Evolutionary conservation across 1,284 basidiomycete species (phyloP).

Genomic region (Meira miltonrushii): DNA sequence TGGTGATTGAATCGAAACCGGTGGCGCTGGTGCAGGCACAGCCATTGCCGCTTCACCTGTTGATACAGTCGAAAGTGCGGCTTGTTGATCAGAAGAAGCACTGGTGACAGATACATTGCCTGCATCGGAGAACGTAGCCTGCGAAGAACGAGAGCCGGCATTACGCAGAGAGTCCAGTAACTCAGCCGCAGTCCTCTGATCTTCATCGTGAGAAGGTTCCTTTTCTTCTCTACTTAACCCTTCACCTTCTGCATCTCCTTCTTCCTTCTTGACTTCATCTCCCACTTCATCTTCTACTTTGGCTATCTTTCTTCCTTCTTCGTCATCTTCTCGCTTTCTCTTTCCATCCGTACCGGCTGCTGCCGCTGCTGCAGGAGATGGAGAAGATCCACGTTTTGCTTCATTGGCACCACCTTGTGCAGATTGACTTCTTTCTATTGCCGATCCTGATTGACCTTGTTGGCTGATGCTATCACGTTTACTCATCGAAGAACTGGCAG

Average conservation of each 20-base stretch:
- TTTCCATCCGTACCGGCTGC: background rate
- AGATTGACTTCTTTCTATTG: too few relatives aligned
- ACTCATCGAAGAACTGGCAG: conserved; percentile 10
- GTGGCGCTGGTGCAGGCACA: too few relatives aligned
- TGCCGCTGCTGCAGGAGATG: background rate
- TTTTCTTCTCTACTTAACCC: background rate
- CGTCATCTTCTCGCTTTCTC: conserved; percentile 8
- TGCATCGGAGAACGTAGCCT: too few relatives aligned
- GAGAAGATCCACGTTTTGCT: background rate
- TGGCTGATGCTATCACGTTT: conserved; percentile 6
- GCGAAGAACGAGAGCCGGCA: conserved; percentile 1
- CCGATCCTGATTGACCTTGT: background rate
- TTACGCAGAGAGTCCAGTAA: conserved; percentile 6
- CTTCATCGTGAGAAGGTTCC: background rate
- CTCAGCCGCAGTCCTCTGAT: conserved; percentile 3
- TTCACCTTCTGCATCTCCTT: conserved; percentile 1
- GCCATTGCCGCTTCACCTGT: too few relatives aligned
- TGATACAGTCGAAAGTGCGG: too few relatives aligned
- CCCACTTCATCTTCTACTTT: too few relatives aligned
- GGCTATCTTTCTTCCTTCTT: background rate
- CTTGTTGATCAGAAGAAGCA: too few relatives aligned
- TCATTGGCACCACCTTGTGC: background rate
- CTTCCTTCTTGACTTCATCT: background rate
- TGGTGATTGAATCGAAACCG: too few relatives aligned
- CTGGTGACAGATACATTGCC: too few relatives aligned